Percentiles rank a stretch among this genome's conserved stretches.
Evolutionary conservation across 768 basidiomycete genomes (phyloP).

Genomic region (Strobilomyces confusus): DNA sequence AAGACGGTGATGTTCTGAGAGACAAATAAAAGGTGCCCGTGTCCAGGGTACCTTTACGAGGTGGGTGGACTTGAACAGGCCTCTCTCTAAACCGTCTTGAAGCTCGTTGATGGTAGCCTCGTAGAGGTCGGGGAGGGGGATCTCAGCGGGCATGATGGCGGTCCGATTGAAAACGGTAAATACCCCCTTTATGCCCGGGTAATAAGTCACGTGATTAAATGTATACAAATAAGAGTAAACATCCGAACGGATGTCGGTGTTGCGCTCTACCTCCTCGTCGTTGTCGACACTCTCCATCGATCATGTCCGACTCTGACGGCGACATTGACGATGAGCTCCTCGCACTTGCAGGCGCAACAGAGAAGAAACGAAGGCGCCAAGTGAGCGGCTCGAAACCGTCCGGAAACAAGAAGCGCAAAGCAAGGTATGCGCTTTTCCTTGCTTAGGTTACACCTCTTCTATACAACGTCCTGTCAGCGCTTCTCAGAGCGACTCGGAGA

Average conservation of each 20-base stretch:
- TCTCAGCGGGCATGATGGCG: neutral
- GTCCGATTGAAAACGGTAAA: neutral
- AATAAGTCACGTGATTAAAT: constrained; percentile 10
- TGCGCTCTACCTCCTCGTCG: neutral
- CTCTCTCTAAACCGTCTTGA: constrained; percentile 46
- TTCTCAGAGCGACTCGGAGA: constrained; percentile 45
- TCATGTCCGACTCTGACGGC: constrained; percentile 50
- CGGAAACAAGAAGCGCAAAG: constrained; percentile 64
- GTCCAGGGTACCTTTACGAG: constrained; percentile 48
- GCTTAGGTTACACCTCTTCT: neutral
- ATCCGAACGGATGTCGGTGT: neutral
- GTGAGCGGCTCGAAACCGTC: constrained; percentile 41
- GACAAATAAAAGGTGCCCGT: no score
- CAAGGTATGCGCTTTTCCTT: constrained; percentile 51
- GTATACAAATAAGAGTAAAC: constrained; percentile 21
- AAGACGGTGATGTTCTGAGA: neutral
- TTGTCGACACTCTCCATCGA: neutral
- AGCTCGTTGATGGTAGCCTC: constrained; percentile 56
- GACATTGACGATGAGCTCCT: constrained; percentile 71
- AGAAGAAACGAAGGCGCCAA: constrained; percentile 63
- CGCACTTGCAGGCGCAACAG: constrained; percentile 67
- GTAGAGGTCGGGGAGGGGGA: constrained; percentile 48
- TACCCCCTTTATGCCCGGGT: constrained; percentile 3
- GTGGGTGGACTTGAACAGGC: constrained; percentile 55
- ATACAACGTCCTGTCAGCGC: constrained; percentile 26